Percentiles rank a stretch among this genome's conserved stretches.
phyloP scores from a whole-genome alignment of 257 asterid genomes.

The Echites panduratus region DNA sequence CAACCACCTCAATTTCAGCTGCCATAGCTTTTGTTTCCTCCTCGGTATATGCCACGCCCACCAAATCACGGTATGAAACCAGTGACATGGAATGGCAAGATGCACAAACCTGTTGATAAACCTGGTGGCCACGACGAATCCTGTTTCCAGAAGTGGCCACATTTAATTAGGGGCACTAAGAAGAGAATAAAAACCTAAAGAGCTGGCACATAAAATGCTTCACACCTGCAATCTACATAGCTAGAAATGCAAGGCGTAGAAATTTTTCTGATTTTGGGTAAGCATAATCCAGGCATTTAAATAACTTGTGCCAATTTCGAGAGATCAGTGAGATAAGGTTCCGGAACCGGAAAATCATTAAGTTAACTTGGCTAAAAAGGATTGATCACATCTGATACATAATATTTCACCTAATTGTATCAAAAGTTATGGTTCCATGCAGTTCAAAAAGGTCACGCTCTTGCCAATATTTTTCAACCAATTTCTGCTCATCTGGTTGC shows the following conservation, averaged over 20 bases:
- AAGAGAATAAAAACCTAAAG: neutral
- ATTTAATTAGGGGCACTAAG: neutral
- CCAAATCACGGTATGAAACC: constrained; percentile 74
- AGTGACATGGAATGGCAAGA: constrained; percentile 86
- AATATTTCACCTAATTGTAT: neutral
- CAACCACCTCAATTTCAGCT: constrained; percentile 88
- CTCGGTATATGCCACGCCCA: constrained; percentile 85
- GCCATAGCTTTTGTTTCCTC: constrained; percentile 94
- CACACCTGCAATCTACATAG: neutral
- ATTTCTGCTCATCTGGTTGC: neutral
- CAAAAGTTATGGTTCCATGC: neutral
- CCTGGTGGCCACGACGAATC: constrained; percentile 40
- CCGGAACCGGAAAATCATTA: neutral
- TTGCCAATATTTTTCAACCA: neutral
- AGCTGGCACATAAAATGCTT: neutral
- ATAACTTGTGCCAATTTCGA: neutral
- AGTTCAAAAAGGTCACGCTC: neutral
- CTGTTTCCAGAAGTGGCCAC: constrained; percentile 16
- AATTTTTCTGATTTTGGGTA: neutral
- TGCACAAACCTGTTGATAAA: constrained; percentile 77
- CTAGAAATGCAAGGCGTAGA: neutral
- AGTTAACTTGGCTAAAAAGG: neutral
- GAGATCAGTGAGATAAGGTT: neutral
- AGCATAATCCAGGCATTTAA: neutral
- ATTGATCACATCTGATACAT: neutral